Conservation (phyloP, 352 stramenopile genomes). For the Pythium phragmitis region DNA sequence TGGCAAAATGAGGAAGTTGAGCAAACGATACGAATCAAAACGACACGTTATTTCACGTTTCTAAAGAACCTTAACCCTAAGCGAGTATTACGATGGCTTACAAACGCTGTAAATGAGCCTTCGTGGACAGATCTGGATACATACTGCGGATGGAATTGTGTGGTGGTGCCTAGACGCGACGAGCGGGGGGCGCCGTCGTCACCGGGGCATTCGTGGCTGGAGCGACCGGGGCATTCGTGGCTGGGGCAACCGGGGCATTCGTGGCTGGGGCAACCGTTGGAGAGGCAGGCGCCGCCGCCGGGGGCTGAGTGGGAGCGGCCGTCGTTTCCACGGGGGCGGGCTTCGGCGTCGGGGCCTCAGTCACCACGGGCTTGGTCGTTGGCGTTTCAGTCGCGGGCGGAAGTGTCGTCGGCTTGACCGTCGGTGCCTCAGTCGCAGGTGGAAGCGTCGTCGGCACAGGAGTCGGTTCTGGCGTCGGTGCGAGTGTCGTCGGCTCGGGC, state of each 20-base stretch:
- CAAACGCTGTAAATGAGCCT: neutral
- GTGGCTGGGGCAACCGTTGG: neutral
- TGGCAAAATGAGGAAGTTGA: neutral
- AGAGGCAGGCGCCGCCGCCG: neutral
- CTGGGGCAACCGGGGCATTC: too few relatives aligned
- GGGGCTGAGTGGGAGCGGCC: neutral
- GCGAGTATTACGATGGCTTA: neutral
- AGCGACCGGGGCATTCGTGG: neutral
- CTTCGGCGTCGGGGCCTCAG: neutral
- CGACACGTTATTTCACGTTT: neutral
- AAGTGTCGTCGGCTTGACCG: neutral
- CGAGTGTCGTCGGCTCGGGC: conserved; percentile 1
- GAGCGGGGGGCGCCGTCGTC: neutral
- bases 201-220: neutral
- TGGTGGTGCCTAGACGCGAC: neutral
- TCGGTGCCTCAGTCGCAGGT: conserved; percentile 7
- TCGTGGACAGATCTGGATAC: neutral
- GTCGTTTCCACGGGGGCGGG: neutral
- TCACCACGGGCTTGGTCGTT: neutral
- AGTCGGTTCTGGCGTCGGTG: neutral
- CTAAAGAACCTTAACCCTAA: neutral
- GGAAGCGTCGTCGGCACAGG: conserved; percentile 9
- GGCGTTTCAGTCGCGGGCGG: conserved; percentile 1
- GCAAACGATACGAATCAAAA: neutral
- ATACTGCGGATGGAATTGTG: neutral